These are phyloP conservation scores for Pterocarpus macrocarpus DNA, from an alignment of 306 rosid species.

Conservation along the genomic window DNA sequence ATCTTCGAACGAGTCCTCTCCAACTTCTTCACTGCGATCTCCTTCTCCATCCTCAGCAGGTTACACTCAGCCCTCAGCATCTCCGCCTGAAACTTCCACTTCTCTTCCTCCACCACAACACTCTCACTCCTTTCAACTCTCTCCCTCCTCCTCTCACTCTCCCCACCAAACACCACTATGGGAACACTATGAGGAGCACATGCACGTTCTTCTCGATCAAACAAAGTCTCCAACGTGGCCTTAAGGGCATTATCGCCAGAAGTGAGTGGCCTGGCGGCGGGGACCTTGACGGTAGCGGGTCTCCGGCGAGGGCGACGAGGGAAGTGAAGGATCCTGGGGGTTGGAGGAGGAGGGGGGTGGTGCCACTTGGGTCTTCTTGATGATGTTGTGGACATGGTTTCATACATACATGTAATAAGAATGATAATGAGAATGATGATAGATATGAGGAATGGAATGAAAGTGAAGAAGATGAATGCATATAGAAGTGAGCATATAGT, in stretches of 20 bases:
- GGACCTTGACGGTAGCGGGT: constrained; percentile 40
- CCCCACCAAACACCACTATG: constrained; percentile 56
- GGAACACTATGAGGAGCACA: constrained; percentile 53
- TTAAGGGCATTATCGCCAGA: background rate
- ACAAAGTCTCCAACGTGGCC: constrained; percentile 66
- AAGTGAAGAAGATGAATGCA: background rate
- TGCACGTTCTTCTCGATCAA: constrained; percentile 70
- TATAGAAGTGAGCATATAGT: background rate
- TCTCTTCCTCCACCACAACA: constrained; percentile 64
- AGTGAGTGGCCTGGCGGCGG: background rate
- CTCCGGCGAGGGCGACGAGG: constrained; percentile 83
- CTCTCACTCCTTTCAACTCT: constrained; percentile 58
- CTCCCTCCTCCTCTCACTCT: constrained; percentile 60
- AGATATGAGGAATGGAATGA: too few species aligned
- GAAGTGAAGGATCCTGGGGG: constrained; percentile 82
- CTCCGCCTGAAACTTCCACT: constrained; percentile 94
- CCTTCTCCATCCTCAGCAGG: constrained; percentile 91
- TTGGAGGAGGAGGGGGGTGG: constrained; percentile 78
- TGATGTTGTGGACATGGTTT: constrained; percentile 55
- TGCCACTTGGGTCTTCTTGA: constrained; percentile 77
- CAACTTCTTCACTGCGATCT: constrained; percentile 72
- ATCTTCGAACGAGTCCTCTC: constrained; percentile 63
- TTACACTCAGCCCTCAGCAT: constrained; percentile 96
- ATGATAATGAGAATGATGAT: too few species aligned
- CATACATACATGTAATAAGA: background rate